Base-by-base conservation (phyloP, 257 asterid genomes). In the Eucommia ulmoides region DNA sequence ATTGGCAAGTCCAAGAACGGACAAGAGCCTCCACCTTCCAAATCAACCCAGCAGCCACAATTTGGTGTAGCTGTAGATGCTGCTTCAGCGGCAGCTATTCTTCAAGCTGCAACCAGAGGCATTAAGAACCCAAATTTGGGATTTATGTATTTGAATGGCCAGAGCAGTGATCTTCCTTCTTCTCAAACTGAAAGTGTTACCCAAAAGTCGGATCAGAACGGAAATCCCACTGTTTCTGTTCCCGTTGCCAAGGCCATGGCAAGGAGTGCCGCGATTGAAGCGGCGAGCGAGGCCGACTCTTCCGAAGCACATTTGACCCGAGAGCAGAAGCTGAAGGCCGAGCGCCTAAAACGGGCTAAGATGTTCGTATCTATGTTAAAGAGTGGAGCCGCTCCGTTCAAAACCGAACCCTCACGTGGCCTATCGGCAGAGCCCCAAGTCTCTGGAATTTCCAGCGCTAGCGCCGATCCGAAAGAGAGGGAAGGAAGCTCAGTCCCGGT, bases 31-130 rank as follows among this genome's bases (percentile, higher is more conserved):
- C 55, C 76, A 2, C 75, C 62, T 53, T 23, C 68, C 22, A 73
- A 60, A 54, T 79, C 50, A 21, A 45, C 66, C 54, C 73, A 66
- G 62, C 70, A 58, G 60, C n/a, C n/a, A n/a, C 82, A 77, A 64
- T 35, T 41, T 57, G 82, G 81, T 47, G 56, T 73, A 55, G 55
- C 62, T 49, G 69, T 91, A 60, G 96, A 79, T 65, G 88, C 88
- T 38, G 87, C 82, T 1, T 73, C 89, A 23, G 92, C 81, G 4
- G 96, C 88, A 21, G 98, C 93, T 56, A 80, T 86, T 60, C 93
- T 91, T 71, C 81, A 86, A 73, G 93, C 94, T 54, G 96, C 95
- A 51, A 70, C 78, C 11, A 77, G 84, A 71, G 94, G 96, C 59
- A 65, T 77, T 11, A 86, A 72, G 56, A 70, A 63, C 53, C 71